phyloP scores from a whole-genome alignment of 2,329 filamentous ascomycete genomes.

The Tolypocladium album region DNA sequence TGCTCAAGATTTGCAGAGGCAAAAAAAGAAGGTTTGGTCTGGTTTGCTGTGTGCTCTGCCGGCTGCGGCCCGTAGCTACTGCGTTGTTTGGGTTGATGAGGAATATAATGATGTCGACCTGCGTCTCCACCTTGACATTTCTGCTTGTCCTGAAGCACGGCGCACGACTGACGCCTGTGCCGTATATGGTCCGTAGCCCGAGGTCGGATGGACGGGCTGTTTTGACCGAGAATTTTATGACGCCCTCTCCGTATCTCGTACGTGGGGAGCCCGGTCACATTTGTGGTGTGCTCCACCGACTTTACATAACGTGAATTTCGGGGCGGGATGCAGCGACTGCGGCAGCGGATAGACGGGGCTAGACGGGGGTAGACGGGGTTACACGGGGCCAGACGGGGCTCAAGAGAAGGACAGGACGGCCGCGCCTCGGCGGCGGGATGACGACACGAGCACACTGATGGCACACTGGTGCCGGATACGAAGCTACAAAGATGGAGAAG shows the following conservation, averaged over 20 bases:
- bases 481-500: constrained; percentile 11
- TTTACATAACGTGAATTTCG: neutral
- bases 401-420: neutral
- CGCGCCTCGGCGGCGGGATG: neutral
- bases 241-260: too few relatives aligned
- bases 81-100: neutral
- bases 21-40: constrained; percentile 1
- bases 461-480: neutral
- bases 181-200: neutral
- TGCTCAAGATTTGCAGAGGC: constrained; percentile 17
- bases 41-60: neutral
- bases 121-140: neutral
- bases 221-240: neutral
- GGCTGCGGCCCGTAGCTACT: neutral
- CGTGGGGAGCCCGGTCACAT: neutral
- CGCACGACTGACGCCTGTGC: neutral
- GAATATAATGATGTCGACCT: neutral
- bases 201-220: neutral
- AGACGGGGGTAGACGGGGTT: neutral
- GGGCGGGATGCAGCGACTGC: neutral
- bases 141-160: neutral
- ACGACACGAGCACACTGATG: neutral
- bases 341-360: neutral
- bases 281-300: neutral
- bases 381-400: neutral